Conservation (phyloP, 225 moss, liverwort and hornwort genomes). For the Polytrichum formosum region DNA sequence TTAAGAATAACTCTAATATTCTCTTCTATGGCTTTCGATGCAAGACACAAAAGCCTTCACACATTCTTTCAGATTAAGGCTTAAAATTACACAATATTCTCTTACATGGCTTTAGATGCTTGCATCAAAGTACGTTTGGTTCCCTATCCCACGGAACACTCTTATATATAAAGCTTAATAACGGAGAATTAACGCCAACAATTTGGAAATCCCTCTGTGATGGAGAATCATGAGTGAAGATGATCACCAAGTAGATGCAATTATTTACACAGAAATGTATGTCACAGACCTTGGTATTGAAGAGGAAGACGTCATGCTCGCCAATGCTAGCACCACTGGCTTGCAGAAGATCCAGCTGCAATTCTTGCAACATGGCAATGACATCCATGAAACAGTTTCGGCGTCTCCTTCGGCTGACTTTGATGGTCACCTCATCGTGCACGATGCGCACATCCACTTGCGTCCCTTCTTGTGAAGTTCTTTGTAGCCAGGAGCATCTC, state of each 20-base stretch:
- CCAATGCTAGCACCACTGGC: conserved; percentile 75
- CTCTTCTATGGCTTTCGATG: no score
- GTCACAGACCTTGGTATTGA: conserved; percentile 62
- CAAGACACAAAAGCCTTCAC: no score
- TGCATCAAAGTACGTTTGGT: no score
- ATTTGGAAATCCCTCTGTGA: no score
- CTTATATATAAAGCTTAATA: no score
- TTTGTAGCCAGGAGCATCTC: conserved; percentile 71
- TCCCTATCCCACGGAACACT: no score
- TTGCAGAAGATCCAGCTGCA: conserved; percentile 68
- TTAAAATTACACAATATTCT: no score
- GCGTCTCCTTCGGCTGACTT: conserved; percentile 52
- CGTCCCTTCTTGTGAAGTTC: conserved; percentile 70
- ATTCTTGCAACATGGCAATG: conserved; percentile 50
- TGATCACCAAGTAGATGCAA: background rate
- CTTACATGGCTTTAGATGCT: no score
- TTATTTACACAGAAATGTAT: background rate
- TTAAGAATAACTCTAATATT: no score
- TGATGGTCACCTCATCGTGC: conserved; percentile 79
- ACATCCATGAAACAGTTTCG: conserved; percentile 53
- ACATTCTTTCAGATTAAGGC: no score
- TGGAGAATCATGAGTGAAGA: no score
- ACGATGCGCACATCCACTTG: conserved; percentile 80
- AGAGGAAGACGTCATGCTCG: conserved; percentile 79
- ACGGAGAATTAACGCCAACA: no score